phyloP scores from a whole-genome alignment of 805 yeast species.

The Cyberlindnera euphorbiiphila region DNA sequence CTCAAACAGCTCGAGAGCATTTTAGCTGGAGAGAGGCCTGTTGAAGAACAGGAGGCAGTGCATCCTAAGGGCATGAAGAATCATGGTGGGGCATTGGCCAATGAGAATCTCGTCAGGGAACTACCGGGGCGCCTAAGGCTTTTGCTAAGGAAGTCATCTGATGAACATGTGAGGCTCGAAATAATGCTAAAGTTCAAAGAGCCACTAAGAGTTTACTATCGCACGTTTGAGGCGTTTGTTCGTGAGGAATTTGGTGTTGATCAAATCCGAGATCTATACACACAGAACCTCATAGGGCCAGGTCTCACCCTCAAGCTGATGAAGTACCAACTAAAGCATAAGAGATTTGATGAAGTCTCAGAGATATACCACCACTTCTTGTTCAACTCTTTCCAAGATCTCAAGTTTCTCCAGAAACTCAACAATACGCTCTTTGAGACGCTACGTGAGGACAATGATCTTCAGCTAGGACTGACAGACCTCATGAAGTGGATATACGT shows the following conservation, averaged over 20 bases:
- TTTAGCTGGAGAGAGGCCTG: not conserved
- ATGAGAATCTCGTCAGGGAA: constrained; percentile 1
- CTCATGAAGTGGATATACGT: constrained; percentile 16
- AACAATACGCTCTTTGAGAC: constrained; percentile 10
- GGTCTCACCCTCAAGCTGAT: constrained; percentile 13
- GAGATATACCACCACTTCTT: constrained; percentile 10
- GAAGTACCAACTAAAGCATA: constrained; percentile 10
- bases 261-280: constrained; percentile 4
- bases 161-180: constrained; percentile 19
- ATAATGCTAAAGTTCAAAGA: constrained; percentile 12
- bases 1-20: constrained; percentile 1
- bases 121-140: constrained; percentile 7
- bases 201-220: constrained; percentile 10
- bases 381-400: constrained; percentile 6
- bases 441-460: constrained; percentile 15
- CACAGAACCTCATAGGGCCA: constrained; percentile 5
- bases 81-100: constrained; percentile 4
- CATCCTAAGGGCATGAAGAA: not conserved
- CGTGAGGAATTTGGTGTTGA: constrained; percentile 10
- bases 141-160: constrained; percentile 11
- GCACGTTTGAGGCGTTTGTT: constrained; percentile 11
- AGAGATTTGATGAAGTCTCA: constrained; percentile 12
- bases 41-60: not conserved
- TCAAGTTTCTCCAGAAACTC: constrained; percentile 4
- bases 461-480: constrained; percentile 14